These are phyloP conservation scores for Stropharia rugosoannulata DNA, from an alignment of 768 basidiomycete genomes.

Conservation along the genomic window DNA sequence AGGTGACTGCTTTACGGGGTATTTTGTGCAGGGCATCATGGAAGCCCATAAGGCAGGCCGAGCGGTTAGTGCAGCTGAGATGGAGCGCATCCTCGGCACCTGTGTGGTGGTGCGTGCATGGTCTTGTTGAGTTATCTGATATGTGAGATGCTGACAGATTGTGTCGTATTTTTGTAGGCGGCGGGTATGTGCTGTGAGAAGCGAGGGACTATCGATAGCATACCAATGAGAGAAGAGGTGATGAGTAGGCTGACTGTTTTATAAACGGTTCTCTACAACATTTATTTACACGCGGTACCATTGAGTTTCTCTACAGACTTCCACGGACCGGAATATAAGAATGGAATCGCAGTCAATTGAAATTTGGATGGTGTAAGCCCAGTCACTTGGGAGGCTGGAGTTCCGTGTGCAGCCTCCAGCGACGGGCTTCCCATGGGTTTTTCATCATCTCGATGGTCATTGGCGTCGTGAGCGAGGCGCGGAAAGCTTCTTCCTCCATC, in stretches of 20 bases:
- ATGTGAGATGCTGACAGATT: not conserved
- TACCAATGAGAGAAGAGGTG: slow-evolving; percentile 43
- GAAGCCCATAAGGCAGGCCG: slow-evolving; percentile 18
- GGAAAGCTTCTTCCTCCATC: slow-evolving; percentile 20
- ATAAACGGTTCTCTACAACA: not conserved
- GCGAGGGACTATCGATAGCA: slow-evolving; percentile 56
- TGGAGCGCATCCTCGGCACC: slow-evolving; percentile 32
- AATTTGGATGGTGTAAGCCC: too few relatives aligned
- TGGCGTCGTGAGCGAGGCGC: slow-evolving; percentile 21
- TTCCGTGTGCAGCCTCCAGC: slow-evolving; percentile 22
- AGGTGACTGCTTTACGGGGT: slow-evolving; percentile 65
- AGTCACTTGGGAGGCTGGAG: slow-evolving; percentile 10
- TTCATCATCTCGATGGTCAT: slow-evolving; percentile 23
- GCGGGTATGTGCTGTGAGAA: slow-evolving; percentile 63
- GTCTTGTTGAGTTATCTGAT: not conserved
- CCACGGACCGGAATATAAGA: not conserved
- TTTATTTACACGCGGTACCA: not conserved
- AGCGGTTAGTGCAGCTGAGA: slow-evolving; percentile 29
- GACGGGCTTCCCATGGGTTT: slow-evolving; percentile 13
- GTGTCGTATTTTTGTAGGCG: slow-evolving; percentile 33
- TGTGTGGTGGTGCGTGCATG: slow-evolving; percentile 41
- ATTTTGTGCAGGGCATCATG: slow-evolving; percentile 58
- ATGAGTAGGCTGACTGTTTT: slow-evolving; percentile 24
- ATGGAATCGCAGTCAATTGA: not conserved
- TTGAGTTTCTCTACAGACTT: not conserved